phyloP scores from a whole-genome alignment of 495 filamentous ascomycete species.

The Collariella sp. region DNA sequence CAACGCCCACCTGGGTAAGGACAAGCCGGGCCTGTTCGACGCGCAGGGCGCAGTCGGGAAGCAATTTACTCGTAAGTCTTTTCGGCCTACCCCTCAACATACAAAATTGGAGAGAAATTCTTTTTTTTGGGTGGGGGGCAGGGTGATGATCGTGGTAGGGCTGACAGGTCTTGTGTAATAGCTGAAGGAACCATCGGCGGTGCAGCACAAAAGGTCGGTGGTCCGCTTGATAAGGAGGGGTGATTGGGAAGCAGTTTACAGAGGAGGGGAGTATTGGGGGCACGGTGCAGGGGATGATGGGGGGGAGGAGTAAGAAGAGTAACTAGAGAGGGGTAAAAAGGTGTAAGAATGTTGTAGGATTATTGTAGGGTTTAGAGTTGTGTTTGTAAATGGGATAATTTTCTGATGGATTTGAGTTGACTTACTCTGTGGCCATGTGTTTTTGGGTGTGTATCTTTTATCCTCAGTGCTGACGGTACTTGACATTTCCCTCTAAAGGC shows the following conservation, averaged over 20 bases:
- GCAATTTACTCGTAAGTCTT: conserved; percentile 29
- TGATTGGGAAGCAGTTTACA: conserved; percentile 45
- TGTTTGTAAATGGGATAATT: too few species aligned
- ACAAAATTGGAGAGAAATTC: too few species aligned
- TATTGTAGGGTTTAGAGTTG: too few species aligned
- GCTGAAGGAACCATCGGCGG: conserved; percentile 44
- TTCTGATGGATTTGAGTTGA: too few species aligned
- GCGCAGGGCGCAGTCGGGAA: conserved; percentile 30
- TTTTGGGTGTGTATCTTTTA: too few species aligned
- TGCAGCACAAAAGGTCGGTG: conserved; percentile 45
- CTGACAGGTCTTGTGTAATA: conserved; percentile 7
- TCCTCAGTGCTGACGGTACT: too few species aligned
- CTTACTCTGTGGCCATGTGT: too few species aligned
- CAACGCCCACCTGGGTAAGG: conserved; percentile 12
- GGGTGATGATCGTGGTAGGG: too few species aligned
- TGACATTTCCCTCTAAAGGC: too few species aligned
- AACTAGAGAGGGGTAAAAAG: neutral
- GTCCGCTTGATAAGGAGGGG: conserved; percentile 43
- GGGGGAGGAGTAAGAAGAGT: conserved; percentile 18
- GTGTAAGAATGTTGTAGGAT: neutral
- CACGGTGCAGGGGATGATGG: conserved; percentile 31
- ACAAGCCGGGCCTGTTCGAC: conserved; percentile 28
- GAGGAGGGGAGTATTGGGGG: conserved; percentile 40
- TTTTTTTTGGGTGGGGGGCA: too few species aligned
- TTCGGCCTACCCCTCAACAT: too few species aligned